phyloP scores from a whole-genome alignment of 2,329 filamentous ascomycete genomes.

The Lachnellula willkommii region DNA sequence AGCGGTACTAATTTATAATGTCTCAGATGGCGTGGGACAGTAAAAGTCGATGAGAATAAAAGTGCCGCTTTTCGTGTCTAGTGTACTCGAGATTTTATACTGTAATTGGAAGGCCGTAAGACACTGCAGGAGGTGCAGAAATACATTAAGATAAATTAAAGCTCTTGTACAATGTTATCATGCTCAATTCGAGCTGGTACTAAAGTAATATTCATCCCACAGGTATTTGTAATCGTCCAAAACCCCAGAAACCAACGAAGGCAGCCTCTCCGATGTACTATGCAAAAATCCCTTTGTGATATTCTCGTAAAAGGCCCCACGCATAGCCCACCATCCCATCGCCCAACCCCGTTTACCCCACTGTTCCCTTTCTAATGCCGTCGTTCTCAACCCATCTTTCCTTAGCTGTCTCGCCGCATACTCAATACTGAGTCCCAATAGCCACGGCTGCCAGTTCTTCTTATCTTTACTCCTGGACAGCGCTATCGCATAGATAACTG shows the following conservation, averaged over 20 bases:
- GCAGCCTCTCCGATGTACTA: conserved; percentile 37
- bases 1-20: too few relatives aligned
- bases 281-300: conserved; percentile 71
- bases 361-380: conserved; percentile 83
- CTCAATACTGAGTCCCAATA: conserved; percentile 79
- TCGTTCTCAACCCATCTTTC: conserved; percentile 61
- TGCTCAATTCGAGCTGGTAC: conserved; percentile 29
- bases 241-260: conserved; percentile 74
- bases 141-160: background rate
- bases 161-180: background rate
- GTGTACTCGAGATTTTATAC: too few relatives aligned
- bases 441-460: conserved; percentile 86
- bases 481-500: conserved; percentile 78
- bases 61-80: too few relatives aligned
- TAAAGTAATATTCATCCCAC: conserved; percentile 97
- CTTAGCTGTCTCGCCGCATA: conserved; percentile 80
- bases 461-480: conserved; percentile 65
- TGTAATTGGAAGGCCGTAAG: background rate
- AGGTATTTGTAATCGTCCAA: conserved; percentile 95
- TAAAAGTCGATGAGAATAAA: too few relatives aligned
- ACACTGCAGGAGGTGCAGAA: background rate
- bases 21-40: too few relatives aligned
- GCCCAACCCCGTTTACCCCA: conserved; percentile 82
- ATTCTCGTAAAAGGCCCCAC: conserved; percentile 94
- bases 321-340: conserved; percentile 93